Evolutionary conservation across 2,329 filamentous ascomycete species (phyloP).

Genomic region (Aspergillus persii): DNA sequence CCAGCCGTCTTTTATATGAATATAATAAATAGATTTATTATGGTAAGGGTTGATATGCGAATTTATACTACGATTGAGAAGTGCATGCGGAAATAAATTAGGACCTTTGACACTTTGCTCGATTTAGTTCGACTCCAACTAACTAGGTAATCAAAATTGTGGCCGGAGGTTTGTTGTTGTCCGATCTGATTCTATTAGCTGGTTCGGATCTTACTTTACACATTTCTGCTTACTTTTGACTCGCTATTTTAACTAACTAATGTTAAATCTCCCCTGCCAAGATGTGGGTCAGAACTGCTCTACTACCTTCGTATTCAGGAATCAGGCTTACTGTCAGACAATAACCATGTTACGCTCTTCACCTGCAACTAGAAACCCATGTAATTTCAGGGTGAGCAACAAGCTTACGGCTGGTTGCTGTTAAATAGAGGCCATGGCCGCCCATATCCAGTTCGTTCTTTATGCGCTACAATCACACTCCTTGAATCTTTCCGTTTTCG

Average conservation of each 20-base stretch:
- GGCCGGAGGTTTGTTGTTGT: no score
- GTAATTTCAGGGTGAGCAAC: background rate
- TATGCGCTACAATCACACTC: slow-evolving; percentile 1
- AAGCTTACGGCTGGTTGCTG: background rate
- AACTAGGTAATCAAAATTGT: no score
- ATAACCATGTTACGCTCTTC: background rate
- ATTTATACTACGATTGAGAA: no score
- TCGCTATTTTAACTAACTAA: background rate
- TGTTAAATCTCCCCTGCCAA: background rate
- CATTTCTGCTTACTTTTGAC: background rate
- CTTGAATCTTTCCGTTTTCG: background rate
- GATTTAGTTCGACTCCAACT: no score
- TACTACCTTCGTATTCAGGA: background rate
- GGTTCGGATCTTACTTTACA: background rate
- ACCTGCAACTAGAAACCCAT: background rate
- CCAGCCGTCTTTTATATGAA: no score
- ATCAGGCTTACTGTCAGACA: background rate
- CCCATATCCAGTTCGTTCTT: background rate
- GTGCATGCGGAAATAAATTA: no score
- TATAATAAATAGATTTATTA: no score
- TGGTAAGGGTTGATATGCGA: no score
- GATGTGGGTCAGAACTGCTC: background rate
- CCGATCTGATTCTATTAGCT: no score
- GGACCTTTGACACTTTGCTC: no score
- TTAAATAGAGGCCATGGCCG: slow-evolving; percentile 2